Base-by-base conservation (phyloP, 2,329 filamentous ascomycete genomes). In the Xylariaceae sp. region DNA sequence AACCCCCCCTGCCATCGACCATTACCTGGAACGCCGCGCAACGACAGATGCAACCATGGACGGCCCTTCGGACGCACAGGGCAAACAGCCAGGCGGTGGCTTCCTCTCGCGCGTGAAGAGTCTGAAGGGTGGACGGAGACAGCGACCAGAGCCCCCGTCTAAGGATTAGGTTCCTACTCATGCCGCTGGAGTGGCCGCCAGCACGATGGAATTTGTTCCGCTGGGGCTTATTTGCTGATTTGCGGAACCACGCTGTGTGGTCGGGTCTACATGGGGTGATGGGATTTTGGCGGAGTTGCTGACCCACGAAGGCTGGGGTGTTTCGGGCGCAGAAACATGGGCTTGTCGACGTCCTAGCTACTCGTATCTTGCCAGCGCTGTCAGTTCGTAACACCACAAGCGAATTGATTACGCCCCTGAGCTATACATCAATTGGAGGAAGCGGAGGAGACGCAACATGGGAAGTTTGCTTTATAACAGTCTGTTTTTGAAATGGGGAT, bases 81-180 rank as follows among this genome's bases (percentile, higher is more conserved):
- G 64, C 50, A 68, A 70, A 56, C 61, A 61, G 9, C 48, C 47
- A 33, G 65, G 68, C 31, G 74, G 75, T 32, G 83, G 85, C 2
- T 81, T 94, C 46, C 60, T 94, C 46, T 85, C 77, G 36, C 77
- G 87, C 38, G 86, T 92, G 67, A 88, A 86, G 73, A 88, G 83
- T 62, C 66, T 92, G 63, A 89, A 87, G 68, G 82, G 83, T 35
- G 78, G 78, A 21, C 73, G 81, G 48, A 71, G 77, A 48, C 66
- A 63, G 53, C 62, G 59, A 41, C 65, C 59, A 48, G 59, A 54
- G 46, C 58, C 51, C 50, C 60, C 54, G 39, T 53, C 38, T 38
- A 37, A 46, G 39, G 50, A 50, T 44, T 28, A 21, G 3, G 34
- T 39, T 16, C 28, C 45, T 7, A 24, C 43, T 13, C 44, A 50